phyloP scores from a whole-genome alignment of 176 grass and related monocot genomes.

The Tillandsia leiboldiana region DNA sequence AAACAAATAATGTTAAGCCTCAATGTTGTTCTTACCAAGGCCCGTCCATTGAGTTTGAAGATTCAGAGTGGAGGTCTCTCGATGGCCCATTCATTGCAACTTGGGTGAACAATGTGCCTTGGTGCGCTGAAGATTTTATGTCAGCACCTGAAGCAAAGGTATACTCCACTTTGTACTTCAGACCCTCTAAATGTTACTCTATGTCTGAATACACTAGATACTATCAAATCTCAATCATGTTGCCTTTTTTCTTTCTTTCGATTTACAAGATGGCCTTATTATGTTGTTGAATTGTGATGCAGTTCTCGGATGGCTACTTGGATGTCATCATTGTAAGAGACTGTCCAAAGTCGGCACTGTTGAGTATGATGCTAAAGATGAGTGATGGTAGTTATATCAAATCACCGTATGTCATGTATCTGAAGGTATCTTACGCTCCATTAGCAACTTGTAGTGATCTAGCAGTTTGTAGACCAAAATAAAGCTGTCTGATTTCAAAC shows the following conservation, averaged over 20 bases:
- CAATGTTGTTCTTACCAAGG: slow-evolving; percentile 39
- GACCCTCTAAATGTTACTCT: too few species aligned
- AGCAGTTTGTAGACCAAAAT: too few species aligned
- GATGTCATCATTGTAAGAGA: slow-evolving; percentile 81
- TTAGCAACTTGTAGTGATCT: not conserved
- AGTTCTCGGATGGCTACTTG: slow-evolving; percentile 97
- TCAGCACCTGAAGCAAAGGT: slow-evolving; percentile 81
- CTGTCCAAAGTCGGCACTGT: slow-evolving; percentile 50
- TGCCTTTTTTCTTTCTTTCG: not conserved
- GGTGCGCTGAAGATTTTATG: slow-evolving; percentile 63
- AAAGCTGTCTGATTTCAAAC: not conserved
- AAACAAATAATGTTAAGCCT: slow-evolving; percentile 14
- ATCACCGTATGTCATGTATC: slow-evolving; percentile 66
- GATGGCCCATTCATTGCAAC: slow-evolving; percentile 76
- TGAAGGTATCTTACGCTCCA: slow-evolving; percentile 44
- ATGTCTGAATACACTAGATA: too few species aligned
- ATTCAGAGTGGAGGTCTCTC: slow-evolving; percentile 67
- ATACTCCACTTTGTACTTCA: too few species aligned
- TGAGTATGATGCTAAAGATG: slow-evolving; percentile 53
- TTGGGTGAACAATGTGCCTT: slow-evolving; percentile 79
- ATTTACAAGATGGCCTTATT: not conserved
- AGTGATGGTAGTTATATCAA: slow-evolving; percentile 58
- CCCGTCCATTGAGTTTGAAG: slow-evolving; percentile 27
- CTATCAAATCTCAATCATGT: not conserved
- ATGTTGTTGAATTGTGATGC: slow-evolving; percentile 16